Evolutionary conservation across 306 rosid species (phyloP).

Genomic region (Cucurbita moschata): DNA sequence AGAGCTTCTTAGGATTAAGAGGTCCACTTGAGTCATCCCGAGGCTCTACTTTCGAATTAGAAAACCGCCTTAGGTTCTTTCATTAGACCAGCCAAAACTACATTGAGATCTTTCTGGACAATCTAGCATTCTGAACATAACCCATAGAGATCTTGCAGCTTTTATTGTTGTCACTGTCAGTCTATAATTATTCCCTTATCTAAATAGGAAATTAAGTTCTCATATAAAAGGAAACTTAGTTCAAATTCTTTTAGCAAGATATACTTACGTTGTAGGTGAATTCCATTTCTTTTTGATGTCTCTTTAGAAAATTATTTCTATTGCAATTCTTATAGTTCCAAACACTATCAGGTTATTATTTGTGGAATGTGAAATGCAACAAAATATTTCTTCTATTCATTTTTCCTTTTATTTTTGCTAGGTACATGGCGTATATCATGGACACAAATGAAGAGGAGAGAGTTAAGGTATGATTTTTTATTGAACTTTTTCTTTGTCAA

Average conservation of each 20-base stretch:
- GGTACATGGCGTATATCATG: slow-evolving; percentile 99
- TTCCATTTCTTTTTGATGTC: not conserved
- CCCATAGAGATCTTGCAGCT: no score
- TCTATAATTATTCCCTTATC: not conserved
- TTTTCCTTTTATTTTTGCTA: slow-evolving; percentile 17
- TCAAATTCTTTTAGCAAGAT: not conserved
- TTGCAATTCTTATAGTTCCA: not conserved
- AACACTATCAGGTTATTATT: not conserved
- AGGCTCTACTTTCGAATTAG: no score
- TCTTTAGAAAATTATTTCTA: not conserved
- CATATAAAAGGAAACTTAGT: not conserved
- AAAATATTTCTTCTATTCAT: not conserved
- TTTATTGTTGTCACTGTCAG: no score
- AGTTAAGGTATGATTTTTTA: slow-evolving; percentile 41
- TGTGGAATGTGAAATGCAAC: not conserved
- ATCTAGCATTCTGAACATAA: no score
- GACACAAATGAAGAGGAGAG: slow-evolving; percentile 99
- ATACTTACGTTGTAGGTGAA: not conserved
- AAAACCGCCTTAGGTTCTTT: no score
- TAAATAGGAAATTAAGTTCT: not conserved
- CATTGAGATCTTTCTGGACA: no score
- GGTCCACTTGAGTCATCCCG: no score
- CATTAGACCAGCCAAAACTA: no score
- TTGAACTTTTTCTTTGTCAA: not conserved
- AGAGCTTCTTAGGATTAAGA: no score